Base-by-base conservation (phyloP, 2,329 filamentous ascomycete genomes). In the Ramichloridium luteum region DNA sequence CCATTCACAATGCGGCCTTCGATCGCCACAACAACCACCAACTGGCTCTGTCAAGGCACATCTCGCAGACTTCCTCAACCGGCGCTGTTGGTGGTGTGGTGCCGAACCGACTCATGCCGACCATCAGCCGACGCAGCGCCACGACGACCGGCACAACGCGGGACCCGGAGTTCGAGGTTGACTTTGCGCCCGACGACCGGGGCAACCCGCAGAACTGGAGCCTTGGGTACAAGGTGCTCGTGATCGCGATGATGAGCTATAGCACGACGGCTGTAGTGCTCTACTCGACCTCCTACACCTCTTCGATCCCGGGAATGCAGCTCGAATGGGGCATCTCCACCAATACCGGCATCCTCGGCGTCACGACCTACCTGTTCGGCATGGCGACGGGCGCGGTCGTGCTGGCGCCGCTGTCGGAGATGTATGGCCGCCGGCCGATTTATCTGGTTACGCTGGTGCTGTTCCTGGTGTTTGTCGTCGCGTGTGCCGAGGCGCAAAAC, bases 261-360 rank as follows among this genome's bases (percentile, higher is more conserved):
- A 67, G 68, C 25, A 75, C 72, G 0, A 60, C 70, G 5, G 47
- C 44, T 13, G 54, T 55, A 6, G 76, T 84, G 11, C 51, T 84
- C 27, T 83, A 85, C 50, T 83, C 77, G 28, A 90, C 83, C 0
- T 77, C 72, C 31, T 92, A 90, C 51, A 84, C 82, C 1, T 72
- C 76, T 1, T 77, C 75, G 3, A 72, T 80, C 18, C 68, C 72
- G 1, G 76, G 79, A 0, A 71, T 92, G 54, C 20, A 33, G 47
- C 53, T 64, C 10, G 76, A 82, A 31, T 88, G 84, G 44, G 57
- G 65, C 22, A 62, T 73, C 12, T 66, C 61, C 10, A 64, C 71
- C 18, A 74, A 72, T 0, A 55, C 77, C n/a, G 68, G 77, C 1
- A 80, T 81, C 0, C 60, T 90, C 3, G 83, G 83, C 4, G 63